phyloP scores from a whole-genome alignment of 371 early-diverging fungal genomes.

The Apophysomyces ossiformis region DNA sequence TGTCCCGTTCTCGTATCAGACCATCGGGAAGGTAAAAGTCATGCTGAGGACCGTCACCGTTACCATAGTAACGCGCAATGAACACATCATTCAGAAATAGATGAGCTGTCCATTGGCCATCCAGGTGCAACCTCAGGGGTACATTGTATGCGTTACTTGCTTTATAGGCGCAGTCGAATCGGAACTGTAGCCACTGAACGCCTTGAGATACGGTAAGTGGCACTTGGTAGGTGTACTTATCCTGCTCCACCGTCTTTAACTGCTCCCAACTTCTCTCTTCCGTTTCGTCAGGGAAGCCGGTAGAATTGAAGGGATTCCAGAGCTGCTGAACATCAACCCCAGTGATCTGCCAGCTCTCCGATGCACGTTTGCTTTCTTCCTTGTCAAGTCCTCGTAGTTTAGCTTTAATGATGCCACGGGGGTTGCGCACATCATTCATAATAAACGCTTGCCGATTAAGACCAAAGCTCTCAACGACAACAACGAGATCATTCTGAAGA shows the following conservation, averaged over 20 bases:
- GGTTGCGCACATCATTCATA: slow-evolving; percentile 79
- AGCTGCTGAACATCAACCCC: slow-evolving; percentile 75
- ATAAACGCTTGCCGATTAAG: slow-evolving; percentile 74
- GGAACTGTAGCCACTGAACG: slow-evolving; percentile 42
- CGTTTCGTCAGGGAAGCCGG: slow-evolving; percentile 80
- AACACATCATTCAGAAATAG: slow-evolving; percentile 65
- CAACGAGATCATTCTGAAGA: slow-evolving; percentile 61
- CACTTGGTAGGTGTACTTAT: slow-evolving; percentile 15
- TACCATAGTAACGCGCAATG: slow-evolving; percentile 76
- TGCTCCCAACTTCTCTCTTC: slow-evolving; percentile 27
- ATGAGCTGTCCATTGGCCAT: slow-evolving; percentile 70
- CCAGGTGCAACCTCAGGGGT: slow-evolving; percentile 68
- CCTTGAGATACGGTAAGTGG: slow-evolving; percentile 32
- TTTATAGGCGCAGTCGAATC: slow-evolving; percentile 39
- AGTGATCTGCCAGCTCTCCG: slow-evolving; percentile 66
- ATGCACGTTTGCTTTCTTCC: slow-evolving; percentile 25
- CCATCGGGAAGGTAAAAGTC: slow-evolving; percentile 76
- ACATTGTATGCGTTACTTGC: slow-evolving; percentile 29
- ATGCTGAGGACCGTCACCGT: slow-evolving; percentile 75
- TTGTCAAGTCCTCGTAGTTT: slow-evolving; percentile 48
- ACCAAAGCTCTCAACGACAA: slow-evolving; percentile 83
- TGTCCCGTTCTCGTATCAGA: slow-evolving; percentile 39
- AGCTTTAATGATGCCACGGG: slow-evolving; percentile 75
- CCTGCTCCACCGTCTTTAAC: slow-evolving; percentile 21
- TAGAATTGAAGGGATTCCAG: slow-evolving; percentile 58